Evolutionary conservation across 2,329 filamentous ascomycete species (phyloP).

Genomic region (Fusarium nodosum): DNA sequence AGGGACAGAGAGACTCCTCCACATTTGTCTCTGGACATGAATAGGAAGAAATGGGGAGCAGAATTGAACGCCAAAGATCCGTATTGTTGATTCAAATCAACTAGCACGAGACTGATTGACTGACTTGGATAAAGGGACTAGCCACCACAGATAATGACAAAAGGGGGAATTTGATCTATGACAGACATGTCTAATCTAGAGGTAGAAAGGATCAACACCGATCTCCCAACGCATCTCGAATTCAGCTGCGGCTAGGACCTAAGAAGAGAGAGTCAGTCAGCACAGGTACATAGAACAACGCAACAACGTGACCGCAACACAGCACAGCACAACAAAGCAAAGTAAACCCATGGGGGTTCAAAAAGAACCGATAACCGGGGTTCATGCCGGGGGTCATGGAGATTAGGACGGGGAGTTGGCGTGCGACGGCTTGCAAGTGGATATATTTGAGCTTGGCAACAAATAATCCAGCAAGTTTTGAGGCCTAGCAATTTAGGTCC

Average conservation of each 20-base stretch:
- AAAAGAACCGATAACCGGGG: conserved; percentile 21
- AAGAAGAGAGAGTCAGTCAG: background rate
- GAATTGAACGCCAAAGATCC: conserved; percentile 10
- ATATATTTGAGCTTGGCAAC: conserved; percentile 26
- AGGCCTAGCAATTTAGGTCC: conserved; percentile 21
- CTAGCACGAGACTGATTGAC: conserved; percentile 18
- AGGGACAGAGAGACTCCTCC: conserved; percentile 21
- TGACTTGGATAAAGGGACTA: conserved; percentile 6
- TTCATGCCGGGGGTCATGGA: conserved; percentile 29
- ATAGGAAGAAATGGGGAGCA: conserved; percentile 20
- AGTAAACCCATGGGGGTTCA: conserved; percentile 12
- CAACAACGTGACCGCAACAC: background rate
- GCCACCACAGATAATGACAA: conserved; percentile 9
- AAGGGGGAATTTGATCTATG: conserved; percentile 23
- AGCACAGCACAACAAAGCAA: conserved; percentile 9
- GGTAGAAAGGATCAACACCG: conserved; percentile 38
- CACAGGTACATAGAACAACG: background rate
- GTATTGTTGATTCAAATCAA: conserved; percentile 12
- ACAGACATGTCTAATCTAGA: conserved; percentile 29
- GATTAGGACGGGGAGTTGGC: conserved; percentile 43
- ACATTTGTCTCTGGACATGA: conserved; percentile 21
- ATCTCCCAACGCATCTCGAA: conserved; percentile 4
- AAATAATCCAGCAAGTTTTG: conserved; percentile 23
- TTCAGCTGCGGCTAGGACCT: conserved; percentile 12
- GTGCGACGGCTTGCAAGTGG: conserved; percentile 37